These are phyloP conservation scores for Crithidia acanthocephali DNA, from an alignment of 208 protist genomes.

Conservation along the genomic window DNA sequence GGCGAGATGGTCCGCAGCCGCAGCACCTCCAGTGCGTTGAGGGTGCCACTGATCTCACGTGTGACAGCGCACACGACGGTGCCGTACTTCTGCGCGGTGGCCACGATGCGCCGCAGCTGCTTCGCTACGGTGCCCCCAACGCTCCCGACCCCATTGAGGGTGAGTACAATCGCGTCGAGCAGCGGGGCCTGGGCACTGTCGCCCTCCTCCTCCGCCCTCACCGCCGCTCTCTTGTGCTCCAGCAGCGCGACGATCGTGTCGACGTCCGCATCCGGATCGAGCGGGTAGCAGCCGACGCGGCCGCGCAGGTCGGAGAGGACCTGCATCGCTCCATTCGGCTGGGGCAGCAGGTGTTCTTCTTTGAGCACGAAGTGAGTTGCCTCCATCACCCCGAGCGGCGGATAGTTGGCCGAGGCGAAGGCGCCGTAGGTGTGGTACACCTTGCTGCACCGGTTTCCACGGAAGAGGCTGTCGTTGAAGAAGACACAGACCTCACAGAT, in stretches of 20 bases:
- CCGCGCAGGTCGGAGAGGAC: conserved; percentile 59
- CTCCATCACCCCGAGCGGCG: conserved; percentile 86
- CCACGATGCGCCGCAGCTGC: conserved; percentile 44
- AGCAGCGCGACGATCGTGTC: conserved; percentile 49
- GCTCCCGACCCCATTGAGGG: conserved; percentile 55
- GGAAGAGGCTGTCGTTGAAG: conserved; percentile 93
- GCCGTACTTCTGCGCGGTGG: conserved; percentile 21
- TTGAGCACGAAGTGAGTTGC: conserved; percentile 62
- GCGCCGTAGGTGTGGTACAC: conserved; percentile 83
- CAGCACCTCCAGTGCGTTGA: conserved; percentile 39
- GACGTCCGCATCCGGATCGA: conserved; percentile 57
- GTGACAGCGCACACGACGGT: conserved; percentile 49
- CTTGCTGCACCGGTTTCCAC: conserved; percentile 94
- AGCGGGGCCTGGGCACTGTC: conserved; percentile 20
- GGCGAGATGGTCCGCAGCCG: conserved; percentile 45
- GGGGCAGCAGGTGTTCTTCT: conserved; percentile 54
- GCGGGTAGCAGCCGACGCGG: conserved; percentile 45
- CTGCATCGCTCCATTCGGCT: conserved; percentile 50
- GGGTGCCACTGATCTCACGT: conserved; percentile 44
- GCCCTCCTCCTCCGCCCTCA: not conserved
- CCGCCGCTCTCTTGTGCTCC: conserved; percentile 10
- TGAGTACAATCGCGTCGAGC: conserved; percentile 59
- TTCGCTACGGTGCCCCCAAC: conserved; percentile 22
- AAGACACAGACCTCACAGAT: conserved; percentile 96
- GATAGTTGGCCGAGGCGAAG: conserved; percentile 91